Evolutionary conservation across 192 early-diverging fungal genomes (phyloP), one percentile per base, ranked within the genome.

Genomic region (Coemansia sp.): DNA sequence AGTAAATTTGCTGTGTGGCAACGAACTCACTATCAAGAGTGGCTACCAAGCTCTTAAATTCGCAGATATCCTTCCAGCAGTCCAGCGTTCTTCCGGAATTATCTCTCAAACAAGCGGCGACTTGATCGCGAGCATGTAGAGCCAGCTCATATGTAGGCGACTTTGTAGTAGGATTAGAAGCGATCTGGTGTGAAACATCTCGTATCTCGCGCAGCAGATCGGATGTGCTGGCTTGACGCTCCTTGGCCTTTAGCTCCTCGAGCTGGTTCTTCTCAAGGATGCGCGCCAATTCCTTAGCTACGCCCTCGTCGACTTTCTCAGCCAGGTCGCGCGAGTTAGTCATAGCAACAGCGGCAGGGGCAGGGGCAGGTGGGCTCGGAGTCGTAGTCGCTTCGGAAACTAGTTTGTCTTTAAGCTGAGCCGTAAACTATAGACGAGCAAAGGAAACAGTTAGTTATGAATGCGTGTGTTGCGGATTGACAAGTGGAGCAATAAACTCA

Each of bases 11-110:
- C 2, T 23, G 61, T 73, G 45, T 60, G 21, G 71, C 69, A 19
- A 74, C 69, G 72, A 75, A 72, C 75, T 82, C 75, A 46, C 58
- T 64, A 61, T 84, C 70, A 21, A 84, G 68, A 6, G 46, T 62
- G 36, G 69, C 64, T 0, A 80, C 78, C 11, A 72, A 58, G 29
- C n/a, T 21, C 72, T 73, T 73, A 68, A 84, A 84, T 44, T 76
- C 74, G 46, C 62, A 50, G 10, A 84, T 72, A 46, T 80, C 74
- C 61, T 73, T 72, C 82, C 82, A 84, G 72, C 82, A 84, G 61
- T 84, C 69, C 48, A 84, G 72, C 31, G 82, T 41, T 32, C 71
- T 65, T 23, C 64, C 78, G 42, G 75, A 58, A 55, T 80, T 74
- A 10, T 80, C 62, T 14, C 34, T 32, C 37, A 75, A 57, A 62